phyloP scores from a whole-genome alignment of 2,329 filamentous ascomycete genomes.

The Talaromyces sp. region DNA sequence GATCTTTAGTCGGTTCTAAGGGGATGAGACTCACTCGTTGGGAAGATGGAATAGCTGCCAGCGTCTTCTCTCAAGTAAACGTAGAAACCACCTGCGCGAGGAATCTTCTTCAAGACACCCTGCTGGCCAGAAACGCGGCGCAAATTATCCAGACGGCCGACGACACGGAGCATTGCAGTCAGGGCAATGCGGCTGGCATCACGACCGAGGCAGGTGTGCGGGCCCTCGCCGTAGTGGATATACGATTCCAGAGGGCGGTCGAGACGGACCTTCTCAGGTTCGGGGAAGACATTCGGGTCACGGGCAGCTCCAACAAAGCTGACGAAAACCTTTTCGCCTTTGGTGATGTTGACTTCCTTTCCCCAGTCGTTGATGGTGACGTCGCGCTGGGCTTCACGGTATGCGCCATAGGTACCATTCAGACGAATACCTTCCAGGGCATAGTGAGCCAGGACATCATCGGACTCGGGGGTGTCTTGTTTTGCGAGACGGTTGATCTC shows the following conservation, averaged over 20 bases:
- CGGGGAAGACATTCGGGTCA: conserved; percentile 57
- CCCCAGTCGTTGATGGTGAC: conserved; percentile 51
- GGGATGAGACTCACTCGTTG: conserved; percentile 31
- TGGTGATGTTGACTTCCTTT: conserved; percentile 46
- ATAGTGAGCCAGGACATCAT: conserved; percentile 64
- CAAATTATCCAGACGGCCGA: conserved; percentile 59
- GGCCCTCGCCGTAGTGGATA: conserved; percentile 59
- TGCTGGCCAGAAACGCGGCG: conserved; percentile 59
- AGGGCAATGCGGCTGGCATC: conserved; percentile 59
- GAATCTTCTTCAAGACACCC: conserved; percentile 64
- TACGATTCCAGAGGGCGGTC: conserved; percentile 61
- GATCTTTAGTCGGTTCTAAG: background rate
- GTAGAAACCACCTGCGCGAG: conserved; percentile 50
- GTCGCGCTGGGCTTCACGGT: conserved; percentile 50
- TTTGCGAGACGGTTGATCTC: conserved; percentile 59
- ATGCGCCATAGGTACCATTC: conserved; percentile 58
- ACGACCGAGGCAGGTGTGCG: conserved; percentile 59
- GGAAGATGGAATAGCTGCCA: conserved; percentile 52
- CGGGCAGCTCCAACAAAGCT: conserved; percentile 57
- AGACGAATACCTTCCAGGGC: conserved; percentile 68
- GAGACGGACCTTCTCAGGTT: conserved; percentile 58
- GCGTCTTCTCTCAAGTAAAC: conserved; percentile 65
- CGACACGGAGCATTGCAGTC: conserved; percentile 62
- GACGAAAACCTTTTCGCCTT: conserved; percentile 60
- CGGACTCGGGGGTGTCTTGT: conserved; percentile 52